A percentile compares a stretch with the other conserved stretches of the same genome.
Evolutionary conservation across 2,329 filamentous ascomycete species (phyloP).

Genomic region (Botrytis fabae): DNA sequence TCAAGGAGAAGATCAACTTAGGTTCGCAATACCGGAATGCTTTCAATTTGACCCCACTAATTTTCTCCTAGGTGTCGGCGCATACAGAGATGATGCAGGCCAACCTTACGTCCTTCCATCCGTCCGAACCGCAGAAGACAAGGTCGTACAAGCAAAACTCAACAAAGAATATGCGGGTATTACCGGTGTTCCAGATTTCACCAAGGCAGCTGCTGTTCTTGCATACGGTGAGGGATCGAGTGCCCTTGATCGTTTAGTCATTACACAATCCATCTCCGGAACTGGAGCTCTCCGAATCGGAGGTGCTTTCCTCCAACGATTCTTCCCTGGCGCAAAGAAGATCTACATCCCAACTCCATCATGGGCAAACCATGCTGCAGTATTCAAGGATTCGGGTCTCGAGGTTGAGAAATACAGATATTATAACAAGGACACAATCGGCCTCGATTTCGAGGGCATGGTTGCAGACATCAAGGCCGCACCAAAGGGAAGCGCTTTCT

Average conservation of each 20-base stretch:
- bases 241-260: conserved; percentile 76
- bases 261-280: conserved; percentile 97
- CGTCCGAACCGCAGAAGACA: conserved; percentile 84
- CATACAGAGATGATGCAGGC: conserved; percentile 96
- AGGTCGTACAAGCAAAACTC: conserved; percentile 72
- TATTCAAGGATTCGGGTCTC: conserved; percentile 91
- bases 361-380: conserved; percentile 97
- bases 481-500: conserved; percentile 81
- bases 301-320: conserved; percentile 87
- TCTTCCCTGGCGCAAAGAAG: conserved; percentile 88
- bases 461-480: conserved; percentile 86
- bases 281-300: conserved; percentile 95
- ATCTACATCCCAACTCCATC: conserved; percentile 96
- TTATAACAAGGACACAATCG: conserved; percentile 99
- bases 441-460: conserved; percentile 95
- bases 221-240: conserved; percentile 84
- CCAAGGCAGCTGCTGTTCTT: conserved; percentile 83
- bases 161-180: conserved; percentile 99
- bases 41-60: conserved; percentile 24
- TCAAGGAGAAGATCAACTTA: conserved; percentile 96
- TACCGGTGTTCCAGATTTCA: conserved; percentile 92
- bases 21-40: conserved; percentile 54
- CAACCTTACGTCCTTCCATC: conserved; percentile 98
- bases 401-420: conserved; percentile 95
- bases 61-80: conserved; percentile 73